A percentile compares a stretch with the other conserved stretches of the same genome.
Conservation (phyloP, 257 asterid species). For the Cynanchum wilfordii region DNA sequence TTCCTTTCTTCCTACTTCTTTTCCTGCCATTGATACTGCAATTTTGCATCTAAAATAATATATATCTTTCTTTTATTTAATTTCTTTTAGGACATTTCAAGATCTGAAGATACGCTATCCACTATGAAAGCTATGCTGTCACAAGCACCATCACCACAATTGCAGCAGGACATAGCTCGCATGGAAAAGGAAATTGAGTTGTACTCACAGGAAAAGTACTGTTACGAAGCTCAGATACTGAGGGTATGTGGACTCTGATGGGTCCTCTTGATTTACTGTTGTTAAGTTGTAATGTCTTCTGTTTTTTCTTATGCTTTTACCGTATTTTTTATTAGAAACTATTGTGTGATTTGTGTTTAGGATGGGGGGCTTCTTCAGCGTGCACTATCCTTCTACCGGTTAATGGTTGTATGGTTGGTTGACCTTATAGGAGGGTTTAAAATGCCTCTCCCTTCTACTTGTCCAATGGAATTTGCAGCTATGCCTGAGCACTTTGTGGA, state of each 20-base stretch:
- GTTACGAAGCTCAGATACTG: constrained; percentile 95
- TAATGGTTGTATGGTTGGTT: constrained; percentile 93
- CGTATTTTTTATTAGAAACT: not conserved
- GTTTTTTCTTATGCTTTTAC: not conserved
- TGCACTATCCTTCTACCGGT: constrained; percentile 79
- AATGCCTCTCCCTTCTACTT: constrained; percentile 75
- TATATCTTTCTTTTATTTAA: not conserved
- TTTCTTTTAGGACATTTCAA: constrained; percentile 77
- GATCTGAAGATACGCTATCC: constrained; percentile 71
- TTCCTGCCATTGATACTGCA: not conserved
- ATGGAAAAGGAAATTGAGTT: constrained; percentile 79
- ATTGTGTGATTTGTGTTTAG: constrained; percentile 32
- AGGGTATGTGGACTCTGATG: constrained; percentile 39
- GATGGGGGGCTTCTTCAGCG: constrained; percentile 80
- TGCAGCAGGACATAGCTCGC: constrained; percentile 73
- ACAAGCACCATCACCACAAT: constrained; percentile 70
- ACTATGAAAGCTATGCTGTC: constrained; percentile 72
- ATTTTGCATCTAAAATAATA: not conserved
- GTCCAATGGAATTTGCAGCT: constrained; percentile 87
- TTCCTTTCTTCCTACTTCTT: not conserved
- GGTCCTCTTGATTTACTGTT: not conserved
- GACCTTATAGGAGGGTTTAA: constrained; percentile 80
- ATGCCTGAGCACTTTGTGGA: constrained; percentile 97
- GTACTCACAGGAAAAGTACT: constrained; percentile 73
- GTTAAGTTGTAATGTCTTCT: not conserved